Conservation (phyloP, 2,329 filamentous ascomycete species). For the Phymatotrichopsis omnivora region DNA sequence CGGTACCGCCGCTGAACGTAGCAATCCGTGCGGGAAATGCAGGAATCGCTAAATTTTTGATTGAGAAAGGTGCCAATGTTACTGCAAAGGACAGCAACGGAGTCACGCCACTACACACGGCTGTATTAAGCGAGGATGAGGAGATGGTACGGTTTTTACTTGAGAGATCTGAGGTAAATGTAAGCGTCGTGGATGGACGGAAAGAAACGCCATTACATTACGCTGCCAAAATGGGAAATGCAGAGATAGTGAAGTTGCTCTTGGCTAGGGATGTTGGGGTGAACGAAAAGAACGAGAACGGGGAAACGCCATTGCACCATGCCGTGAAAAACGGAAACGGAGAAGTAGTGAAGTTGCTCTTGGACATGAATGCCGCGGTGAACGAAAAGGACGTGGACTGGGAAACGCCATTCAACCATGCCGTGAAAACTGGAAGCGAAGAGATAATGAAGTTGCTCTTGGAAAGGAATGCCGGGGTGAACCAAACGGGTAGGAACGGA, state of each 20-base stretch:
- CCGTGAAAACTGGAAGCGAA: slow-evolving; percentile 2
- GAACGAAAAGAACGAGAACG: background rate
- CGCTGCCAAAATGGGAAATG: slow-evolving; percentile 4
- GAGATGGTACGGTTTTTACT: slow-evolving; percentile 4
- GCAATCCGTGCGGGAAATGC: no score
- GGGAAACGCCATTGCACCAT: slow-evolving; percentile 9
- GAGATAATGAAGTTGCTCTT: slow-evolving; percentile 6
- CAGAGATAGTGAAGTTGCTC: slow-evolving; percentile 1
- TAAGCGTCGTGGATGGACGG: background rate
- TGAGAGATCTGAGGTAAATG: background rate
- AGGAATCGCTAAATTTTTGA: slow-evolving; percentile 1
- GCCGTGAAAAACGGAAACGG: no score
- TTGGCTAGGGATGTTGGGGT: slow-evolving; percentile 7
- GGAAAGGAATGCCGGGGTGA: slow-evolving; percentile 1
- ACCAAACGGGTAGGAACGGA: background rate
- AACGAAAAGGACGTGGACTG: no score
- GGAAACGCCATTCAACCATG: no score
- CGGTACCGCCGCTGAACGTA: no score
- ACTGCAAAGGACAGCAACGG: background rate
- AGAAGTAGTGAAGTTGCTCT: no score
- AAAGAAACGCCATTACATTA: slow-evolving; percentile 22
- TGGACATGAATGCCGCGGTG: no score
- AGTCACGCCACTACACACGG: slow-evolving; percentile 4
- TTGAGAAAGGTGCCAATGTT: slow-evolving; percentile 7
- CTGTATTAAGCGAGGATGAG: background rate